Evolutionary conservation across 352 stramenopile species (phyloP), one percentile per base, ranked within the genome.

Genomic region (Aphanomyces astaci): DNA sequence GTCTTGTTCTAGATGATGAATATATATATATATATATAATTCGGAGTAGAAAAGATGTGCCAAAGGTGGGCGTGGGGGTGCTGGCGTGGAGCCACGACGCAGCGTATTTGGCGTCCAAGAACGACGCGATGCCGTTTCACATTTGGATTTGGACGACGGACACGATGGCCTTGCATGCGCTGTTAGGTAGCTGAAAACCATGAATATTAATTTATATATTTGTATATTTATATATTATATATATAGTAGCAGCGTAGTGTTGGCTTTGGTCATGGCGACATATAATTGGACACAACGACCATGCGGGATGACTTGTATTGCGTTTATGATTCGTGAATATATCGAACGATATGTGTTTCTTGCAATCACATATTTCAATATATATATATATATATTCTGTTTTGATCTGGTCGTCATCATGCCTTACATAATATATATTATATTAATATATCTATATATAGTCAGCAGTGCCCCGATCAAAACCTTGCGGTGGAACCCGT

Each of bases 131-230:
- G 82, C 83, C 86, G 15, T 85, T 89, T 64, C 90, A 92, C 54
- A 76, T 94, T 31, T 94, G 86, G 86, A 84, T 94, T 28, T 94
- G 86, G 86, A 73, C 82, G 32, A 90, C 78, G 7, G 78, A 90
- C 56, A 88, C 76, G 28, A 80, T 92, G 72, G 87, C 72, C 43
- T 72, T 92, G 57, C 78, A 89, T 60, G 77, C 80, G 2, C 74
- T 84, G 19, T 13, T 71, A 15, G 43, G 46, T 43, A 43, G 15
- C 15, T 7, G 36, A 64, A 64, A 24, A 4, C 36, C 5, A 62
- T 17, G 4, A 13, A 63, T 63, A 28, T 11, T 39, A 22, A 28
- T 17, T 53, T 27, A n/a, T n/a, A n/a, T 53, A 9, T 7, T 25
- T 71, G n/a, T n/a, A n/a, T n/a, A n/a, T n/a, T n/a, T n/a, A n/a